Evolutionary conservation across 2,329 filamentous ascomycete genomes (phyloP).

Genomic region (Pyrenophora graminea): DNA sequence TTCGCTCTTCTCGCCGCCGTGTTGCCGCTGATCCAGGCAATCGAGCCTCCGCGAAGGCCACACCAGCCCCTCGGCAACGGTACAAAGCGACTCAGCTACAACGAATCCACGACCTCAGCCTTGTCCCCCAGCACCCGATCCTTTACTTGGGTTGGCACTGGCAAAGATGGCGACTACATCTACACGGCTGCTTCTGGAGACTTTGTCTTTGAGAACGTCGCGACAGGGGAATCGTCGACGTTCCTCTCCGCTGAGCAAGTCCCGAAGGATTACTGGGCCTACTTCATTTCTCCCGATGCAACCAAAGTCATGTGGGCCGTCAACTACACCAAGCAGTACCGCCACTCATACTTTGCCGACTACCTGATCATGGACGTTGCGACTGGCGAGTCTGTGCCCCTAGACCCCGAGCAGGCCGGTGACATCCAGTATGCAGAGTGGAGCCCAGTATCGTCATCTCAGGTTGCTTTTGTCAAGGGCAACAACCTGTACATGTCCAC

Average conservation of each 20-base stretch:
- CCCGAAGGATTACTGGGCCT: constrained; percentile 60
- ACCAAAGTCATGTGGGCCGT: constrained; percentile 64
- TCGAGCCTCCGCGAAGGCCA: constrained; percentile 59
- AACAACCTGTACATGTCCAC: constrained; percentile 68
- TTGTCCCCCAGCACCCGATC: constrained; percentile 52
- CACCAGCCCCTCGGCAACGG: constrained; percentile 62
- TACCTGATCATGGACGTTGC: constrained; percentile 67
- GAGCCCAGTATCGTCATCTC: constrained; percentile 58
- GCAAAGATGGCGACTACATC: constrained; percentile 66
- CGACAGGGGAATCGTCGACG: constrained; percentile 59
- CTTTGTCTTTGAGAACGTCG: constrained; percentile 65
- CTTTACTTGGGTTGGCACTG: constrained; percentile 62
- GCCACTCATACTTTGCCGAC: constrained; percentile 69
- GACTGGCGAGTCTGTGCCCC: constrained; percentile 58
- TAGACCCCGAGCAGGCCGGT: constrained; percentile 63
- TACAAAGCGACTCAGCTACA: constrained; percentile 62
- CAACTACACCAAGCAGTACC: constrained; percentile 71
- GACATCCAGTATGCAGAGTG: constrained; percentile 71
- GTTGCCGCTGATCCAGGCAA: constrained; percentile 37
- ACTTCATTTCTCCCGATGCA: constrained; percentile 65
- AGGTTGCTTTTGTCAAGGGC: constrained; percentile 69
- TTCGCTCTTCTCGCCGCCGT: constrained; percentile 33
- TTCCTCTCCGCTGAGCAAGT: constrained; percentile 64
- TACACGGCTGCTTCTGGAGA: constrained; percentile 56
- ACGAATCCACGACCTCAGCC: constrained; percentile 58